phyloP scores from a whole-genome alignment of 2,329 filamentous ascomycete species.

The Aurifilum marmelostoma region DNA sequence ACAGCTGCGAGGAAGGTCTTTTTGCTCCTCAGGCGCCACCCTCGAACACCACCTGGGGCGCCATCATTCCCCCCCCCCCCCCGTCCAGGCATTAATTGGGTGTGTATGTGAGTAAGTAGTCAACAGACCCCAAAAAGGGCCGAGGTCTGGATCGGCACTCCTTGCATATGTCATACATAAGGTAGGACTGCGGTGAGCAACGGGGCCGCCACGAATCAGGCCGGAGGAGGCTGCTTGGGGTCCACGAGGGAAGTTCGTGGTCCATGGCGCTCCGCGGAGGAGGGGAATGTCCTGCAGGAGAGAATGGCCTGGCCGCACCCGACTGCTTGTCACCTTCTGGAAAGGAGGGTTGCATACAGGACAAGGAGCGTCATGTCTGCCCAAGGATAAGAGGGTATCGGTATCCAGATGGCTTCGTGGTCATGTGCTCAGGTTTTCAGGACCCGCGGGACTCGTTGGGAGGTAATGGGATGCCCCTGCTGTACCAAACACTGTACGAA shows the following conservation, averaged over 20 bases:
- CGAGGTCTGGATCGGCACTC: conserved; percentile 9
- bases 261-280: neutral
- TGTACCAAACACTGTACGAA: neutral
- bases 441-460: neutral
- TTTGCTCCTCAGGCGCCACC: conserved; percentile 14
- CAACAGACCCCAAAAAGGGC: conserved; percentile 9
- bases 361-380: neutral
- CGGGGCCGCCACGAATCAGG: neutral
- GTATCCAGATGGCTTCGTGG: neutral
- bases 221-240: conserved; percentile 2
- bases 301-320: neutral
- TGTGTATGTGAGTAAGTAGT: neutral
- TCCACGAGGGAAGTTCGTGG: neutral
- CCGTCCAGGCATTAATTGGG: neutral
- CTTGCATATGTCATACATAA: conserved; percentile 17
- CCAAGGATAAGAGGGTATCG: neutral
- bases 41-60: conserved; percentile 10
- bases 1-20: neutral
- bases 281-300: neutral
- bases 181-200: conserved; percentile 18
- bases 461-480: neutral
- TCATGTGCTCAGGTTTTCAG: neutral
- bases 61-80: neutral
- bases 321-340: neutral
- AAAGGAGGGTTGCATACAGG: neutral